Evolutionary conservation across 768 basidiomycete genomes (phyloP).

Genomic region (Panaeolus cyanescens): DNA sequence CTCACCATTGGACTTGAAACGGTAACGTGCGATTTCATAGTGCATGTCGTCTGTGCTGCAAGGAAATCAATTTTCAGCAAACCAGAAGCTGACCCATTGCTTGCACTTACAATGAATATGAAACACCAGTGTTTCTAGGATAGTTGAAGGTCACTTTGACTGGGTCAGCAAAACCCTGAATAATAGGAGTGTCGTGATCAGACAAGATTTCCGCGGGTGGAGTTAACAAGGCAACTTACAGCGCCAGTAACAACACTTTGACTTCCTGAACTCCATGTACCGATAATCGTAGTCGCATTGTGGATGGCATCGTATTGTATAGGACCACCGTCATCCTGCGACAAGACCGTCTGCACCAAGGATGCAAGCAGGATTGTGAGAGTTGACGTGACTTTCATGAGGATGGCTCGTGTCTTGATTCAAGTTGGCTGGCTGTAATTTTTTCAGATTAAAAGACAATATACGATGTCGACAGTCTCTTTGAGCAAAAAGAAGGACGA

Average conservation of each 20-base stretch:
- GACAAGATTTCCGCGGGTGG: slow-evolving; percentile 3
- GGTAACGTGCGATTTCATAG: slow-evolving; percentile 91
- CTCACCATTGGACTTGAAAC: slow-evolving; percentile 85
- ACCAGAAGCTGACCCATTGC: neutral
- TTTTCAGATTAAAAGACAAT: neutral
- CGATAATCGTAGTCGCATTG: slow-evolving; percentile 70
- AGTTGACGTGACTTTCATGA: slow-evolving; percentile 44
- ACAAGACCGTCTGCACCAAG: slow-evolving; percentile 32
- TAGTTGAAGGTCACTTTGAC: slow-evolving; percentile 81
- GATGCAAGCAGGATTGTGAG: slow-evolving; percentile 40
- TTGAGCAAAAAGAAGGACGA: slow-evolving; percentile 7
- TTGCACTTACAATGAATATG: slow-evolving; percentile 83
- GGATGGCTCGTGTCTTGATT: slow-evolving; percentile 16
- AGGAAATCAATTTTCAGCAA: neutral
- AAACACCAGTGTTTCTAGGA: slow-evolving; percentile 83
- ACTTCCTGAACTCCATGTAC: slow-evolving; percentile 88
- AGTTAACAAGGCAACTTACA: slow-evolving; percentile 51
- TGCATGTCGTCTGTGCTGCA: slow-evolving; percentile 68
- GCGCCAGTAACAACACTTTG: slow-evolving; percentile 76
- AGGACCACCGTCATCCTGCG: slow-evolving; percentile 29
- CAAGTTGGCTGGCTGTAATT: slow-evolving; percentile 12
- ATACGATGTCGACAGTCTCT: neutral
- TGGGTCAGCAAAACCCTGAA: slow-evolving; percentile 83
- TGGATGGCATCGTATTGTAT: slow-evolving; percentile 47
- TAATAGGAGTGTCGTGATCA: slow-evolving; percentile 7